Percentiles rank a stretch among this genome's conserved stretches.
These are phyloP conservation scores for Gilbertella persicaria DNA, from an alignment of 371 early-diverging fungal genomes.

Conservation along the genomic window DNA sequence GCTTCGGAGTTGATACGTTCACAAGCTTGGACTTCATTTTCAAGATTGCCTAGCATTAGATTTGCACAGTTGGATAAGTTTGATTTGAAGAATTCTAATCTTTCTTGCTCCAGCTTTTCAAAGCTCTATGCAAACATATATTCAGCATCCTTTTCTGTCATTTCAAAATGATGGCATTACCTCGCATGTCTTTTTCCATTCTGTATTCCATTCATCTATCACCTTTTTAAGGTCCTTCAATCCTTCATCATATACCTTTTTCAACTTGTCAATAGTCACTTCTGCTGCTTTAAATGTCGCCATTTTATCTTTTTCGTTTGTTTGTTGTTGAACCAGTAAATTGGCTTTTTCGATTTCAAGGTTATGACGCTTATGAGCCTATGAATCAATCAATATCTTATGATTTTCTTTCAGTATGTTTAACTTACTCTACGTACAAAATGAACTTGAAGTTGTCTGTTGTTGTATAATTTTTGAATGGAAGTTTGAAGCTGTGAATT, in stretches of 20 bases:
- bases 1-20: conserved; percentile 16
- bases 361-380: conserved; percentile 28
- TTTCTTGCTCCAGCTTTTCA: conserved; percentile 24
- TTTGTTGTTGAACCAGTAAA: conserved; percentile 19
- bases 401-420: not conserved
- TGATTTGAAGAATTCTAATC: conserved; percentile 20
- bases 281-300: conserved; percentile 17
- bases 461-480: conserved; percentile 22
- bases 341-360: conserved; percentile 30
- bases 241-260: conserved; percentile 28
- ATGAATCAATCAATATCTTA: not conserved
- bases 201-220: conserved; percentile 22
- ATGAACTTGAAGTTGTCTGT: conserved; percentile 20
- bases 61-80: conserved; percentile 23
- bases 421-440: conserved; percentile 19
- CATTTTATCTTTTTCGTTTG: conserved; percentile 23
- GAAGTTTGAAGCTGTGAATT: conserved; percentile 17
- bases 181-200: conserved; percentile 24
- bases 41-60: conserved; percentile 17
- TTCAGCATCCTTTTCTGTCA: not conserved
- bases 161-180: conserved; percentile 1
- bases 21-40: conserved; percentile 25
- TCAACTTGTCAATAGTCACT: conserved; percentile 20
- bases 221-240: conserved; percentile 12
- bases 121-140: conserved; percentile 5